Evolutionary conservation across 768 basidiomycete genomes (phyloP).

Genomic region (Agrocybe praecox): DNA sequence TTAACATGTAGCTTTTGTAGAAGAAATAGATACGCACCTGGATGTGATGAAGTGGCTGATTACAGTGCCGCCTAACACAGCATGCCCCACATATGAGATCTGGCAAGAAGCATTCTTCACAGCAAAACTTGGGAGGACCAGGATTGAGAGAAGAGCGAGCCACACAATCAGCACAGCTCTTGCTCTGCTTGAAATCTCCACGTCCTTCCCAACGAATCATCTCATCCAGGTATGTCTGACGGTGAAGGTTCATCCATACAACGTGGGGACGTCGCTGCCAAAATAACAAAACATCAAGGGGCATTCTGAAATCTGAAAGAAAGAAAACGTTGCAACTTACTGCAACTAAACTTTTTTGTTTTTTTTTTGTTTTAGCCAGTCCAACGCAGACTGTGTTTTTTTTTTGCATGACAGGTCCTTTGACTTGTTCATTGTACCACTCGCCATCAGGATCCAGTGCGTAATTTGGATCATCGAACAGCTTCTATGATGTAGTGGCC

Average conservation of each 20-base stretch:
- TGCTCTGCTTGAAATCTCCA: neutral
- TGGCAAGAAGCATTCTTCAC: constrained; percentile 10
- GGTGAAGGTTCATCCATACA: constrained; percentile 8
- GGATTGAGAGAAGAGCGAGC: neutral
- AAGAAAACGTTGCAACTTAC: no score
- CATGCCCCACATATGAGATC: neutral
- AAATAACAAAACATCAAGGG: no score
- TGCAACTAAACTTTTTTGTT: no score
- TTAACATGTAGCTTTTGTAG: neutral
- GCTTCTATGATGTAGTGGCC: no score
- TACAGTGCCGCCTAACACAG: neutral
- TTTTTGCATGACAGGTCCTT: no score
- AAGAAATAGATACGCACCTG: no score
- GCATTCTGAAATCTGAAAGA: no score
- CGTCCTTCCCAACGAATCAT: constrained; percentile 8
- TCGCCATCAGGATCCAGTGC: no score
- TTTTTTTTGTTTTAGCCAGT: no score
- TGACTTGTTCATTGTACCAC: no score
- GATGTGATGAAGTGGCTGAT: neutral
- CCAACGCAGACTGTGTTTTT: no score
- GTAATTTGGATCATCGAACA: no score
- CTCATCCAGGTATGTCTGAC: constrained; percentile 8
- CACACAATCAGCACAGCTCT: constrained; percentile 8
- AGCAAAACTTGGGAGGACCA: neutral
- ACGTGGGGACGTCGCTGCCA: constrained; percentile 7